Evolutionary conservation across 352 stramenopile species (phyloP), one percentile per base, ranked within the genome.

Genomic region (Phytophthora fragariaefolia): DNA sequence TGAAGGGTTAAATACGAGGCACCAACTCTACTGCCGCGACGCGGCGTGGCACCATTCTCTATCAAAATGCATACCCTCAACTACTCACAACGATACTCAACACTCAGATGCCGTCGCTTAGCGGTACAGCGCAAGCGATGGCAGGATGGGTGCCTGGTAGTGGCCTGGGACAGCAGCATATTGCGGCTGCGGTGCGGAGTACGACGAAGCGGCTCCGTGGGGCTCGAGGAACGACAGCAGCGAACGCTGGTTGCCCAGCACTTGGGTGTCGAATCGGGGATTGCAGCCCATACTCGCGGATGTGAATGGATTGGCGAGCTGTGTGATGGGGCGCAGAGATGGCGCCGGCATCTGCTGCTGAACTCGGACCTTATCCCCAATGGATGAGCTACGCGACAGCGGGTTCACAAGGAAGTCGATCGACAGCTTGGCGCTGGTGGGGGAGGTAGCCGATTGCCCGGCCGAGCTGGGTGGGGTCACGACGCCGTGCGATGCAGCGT

Each of bases 381-480:
- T 68, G 26, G 63, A 79, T 23, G 72, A 58, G 51, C 40, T 74
- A 63, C 68, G 72, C 40, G 68, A 77, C 13, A 77, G 52, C 47
- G 71, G 73, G 69, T 83, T 85, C 27, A 85, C 61, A 12, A 91
- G 64, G 36, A 89, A 91, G 60, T 86, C 77, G 54, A 90, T 84
- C 32, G 80, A 81, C 10, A 87, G 76, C 55, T 85, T 83, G 30
- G 74, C 47, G 17, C 66, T 76, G 4, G 61, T 59, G 17, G 71
- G 70, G 15, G 73, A 81, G 30, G 72, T 73, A n/a, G 52, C 55
- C 4, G 48, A 68, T 23, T 46, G 59, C 20, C 54, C 26, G 17
- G 58, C 53, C 6, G 63, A 69, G 40, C 59, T 79, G 38, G 54
- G 45, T 8, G 66, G 67, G 3, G 79, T 80, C 30, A 85, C 53